A percentile compares a stretch with the other conserved stretches of the same genome.
phyloP scores from a whole-genome alignment of 1,284 basidiomycete genomes.

The Cutaneotrichosporon mucoides region DNA sequence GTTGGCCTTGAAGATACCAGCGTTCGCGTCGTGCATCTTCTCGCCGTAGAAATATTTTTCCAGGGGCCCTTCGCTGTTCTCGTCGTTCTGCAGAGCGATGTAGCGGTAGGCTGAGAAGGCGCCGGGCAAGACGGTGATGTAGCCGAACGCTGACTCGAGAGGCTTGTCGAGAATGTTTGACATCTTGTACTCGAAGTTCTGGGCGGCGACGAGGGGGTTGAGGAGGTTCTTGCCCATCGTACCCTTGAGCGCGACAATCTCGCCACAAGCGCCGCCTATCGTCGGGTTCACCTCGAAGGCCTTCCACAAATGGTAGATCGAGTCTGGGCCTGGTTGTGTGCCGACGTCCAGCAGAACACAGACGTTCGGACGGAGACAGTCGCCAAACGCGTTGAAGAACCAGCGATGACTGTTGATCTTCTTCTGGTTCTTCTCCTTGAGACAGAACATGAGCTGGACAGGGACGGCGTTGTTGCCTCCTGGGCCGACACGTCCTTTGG shows the following conservation, averaged over 20 bases:
- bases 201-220: conserved; percentile 66
- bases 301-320: conserved; percentile 95
- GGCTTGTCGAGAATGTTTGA: conserved; percentile 89
- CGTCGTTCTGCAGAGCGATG: conserved; percentile 86
- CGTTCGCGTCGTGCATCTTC: conserved; percentile 82
- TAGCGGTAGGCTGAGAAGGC: conserved; percentile 70
- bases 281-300: conserved; percentile 94
- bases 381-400: conserved; percentile 61
- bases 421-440: conserved; percentile 84
- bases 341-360: conserved; percentile 93
- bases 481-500: conserved; percentile 69
- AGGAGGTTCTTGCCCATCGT: conserved; percentile 69
- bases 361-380: conserved; percentile 66
- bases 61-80: conserved; percentile 79
- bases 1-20: conserved; percentile 86
- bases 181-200: conserved; percentile 82
- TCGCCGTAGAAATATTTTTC: conserved; percentile 94
- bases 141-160: conserved; percentile 72
- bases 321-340: conserved; percentile 81
- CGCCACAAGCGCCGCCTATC: conserved; percentile 94
- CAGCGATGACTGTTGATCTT: conserved; percentile 78
- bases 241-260: conserved; percentile 87
- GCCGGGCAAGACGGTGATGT: conserved; percentile 87
- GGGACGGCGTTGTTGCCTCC: conserved; percentile 70
- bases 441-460: conserved; percentile 88